A percentile compares a stretch with the other conserved stretches of the same genome.
phyloP scores from a whole-genome alignment of 768 basidiomycete species.

The Russula abietina region DNA sequence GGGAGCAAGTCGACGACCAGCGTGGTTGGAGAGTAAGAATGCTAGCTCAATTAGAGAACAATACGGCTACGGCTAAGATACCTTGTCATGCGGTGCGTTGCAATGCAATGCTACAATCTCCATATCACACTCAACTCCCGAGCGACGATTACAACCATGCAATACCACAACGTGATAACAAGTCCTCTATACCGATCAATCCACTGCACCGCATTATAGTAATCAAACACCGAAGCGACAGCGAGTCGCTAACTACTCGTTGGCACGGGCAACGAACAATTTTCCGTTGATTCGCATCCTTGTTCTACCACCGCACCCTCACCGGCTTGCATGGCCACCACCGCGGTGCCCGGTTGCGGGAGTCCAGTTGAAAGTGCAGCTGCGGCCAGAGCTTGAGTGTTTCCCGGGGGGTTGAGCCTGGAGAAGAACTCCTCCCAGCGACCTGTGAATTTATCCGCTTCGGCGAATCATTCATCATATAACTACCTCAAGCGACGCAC shows the following conservation, averaged over 20 bases:
- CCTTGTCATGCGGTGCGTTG: not conserved
- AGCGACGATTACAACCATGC: not conserved
- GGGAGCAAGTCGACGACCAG: not conserved
- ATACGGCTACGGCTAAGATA: not conserved
- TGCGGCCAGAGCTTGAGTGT: not conserved
- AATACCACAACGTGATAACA: not conserved
- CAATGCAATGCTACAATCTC: not conserved
- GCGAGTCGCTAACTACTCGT: not conserved
- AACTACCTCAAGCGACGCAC: conserved; percentile 37
- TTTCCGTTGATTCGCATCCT: not conserved
- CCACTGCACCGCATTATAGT: not conserved
- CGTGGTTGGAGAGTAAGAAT: not conserved
- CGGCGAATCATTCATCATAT: conserved; percentile 8
- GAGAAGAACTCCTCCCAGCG: conserved; percentile 83
- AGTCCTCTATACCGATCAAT: not conserved
- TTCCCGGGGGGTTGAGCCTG: conserved; percentile 30
- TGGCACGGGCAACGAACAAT: not conserved
- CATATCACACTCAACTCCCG: not conserved
- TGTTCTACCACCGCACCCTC: not conserved
- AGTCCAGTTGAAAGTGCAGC: not conserved
- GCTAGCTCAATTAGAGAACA: not conserved
- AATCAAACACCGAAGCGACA: not conserved
- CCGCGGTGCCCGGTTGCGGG: not conserved
- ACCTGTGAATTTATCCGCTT: conserved; percentile 37
- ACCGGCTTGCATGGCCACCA: not conserved